Evolutionary conservation across 306 rosid species (phyloP), one percentile per base, ranked within the genome.

Genomic region (Vigna reflexopilosa): DNA sequence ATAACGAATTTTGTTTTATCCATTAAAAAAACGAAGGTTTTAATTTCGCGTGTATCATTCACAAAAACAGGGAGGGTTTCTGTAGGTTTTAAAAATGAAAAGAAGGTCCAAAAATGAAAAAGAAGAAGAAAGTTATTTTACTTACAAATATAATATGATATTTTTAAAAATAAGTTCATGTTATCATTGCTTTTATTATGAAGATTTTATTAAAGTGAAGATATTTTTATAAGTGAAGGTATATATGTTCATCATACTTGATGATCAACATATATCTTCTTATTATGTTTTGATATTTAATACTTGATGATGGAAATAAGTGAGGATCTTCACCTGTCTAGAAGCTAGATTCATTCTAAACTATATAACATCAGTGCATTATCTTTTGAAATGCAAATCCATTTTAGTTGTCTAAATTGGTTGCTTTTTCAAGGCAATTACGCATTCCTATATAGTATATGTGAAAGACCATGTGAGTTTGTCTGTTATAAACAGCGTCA

Each of bases 381-480:
- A 30, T 26, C 42, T 59, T 59, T 30, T 13, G 42, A 59, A 28
- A 13, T 59, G 13, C 67, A 59, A 58, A 40, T 8, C 45, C 45
- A 40, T 40, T 40, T 40, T 8, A 40, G 45, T 40, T 8, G 45
- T 40, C 9, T 40, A 40, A 40, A 8, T 7, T 40, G 45, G 45
- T 40, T 40, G 45, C 11, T 2, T 40, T 8, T 40, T 40, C 9
- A 40, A 40, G 30, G 11, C 17, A 28, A 19, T 30, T 34, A 8
- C 7, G 45, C 3, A 5, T 57, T 57, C 32, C 15, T 30, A 30
- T 30, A 30, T 5, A 26, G 38, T 28, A 59, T 59, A 28, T 30
- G 24, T 12, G 50, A 63, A 75, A 38, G 16, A 26, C 67, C 74
- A 77, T 40, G 81, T 77, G 81, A 66, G 56, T 77, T 66, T 75